Evolutionary conservation across 805 yeast genomes (phyloP), one percentile per base, ranked within the genome.

Genomic region (Candida sphagnicola): DNA sequence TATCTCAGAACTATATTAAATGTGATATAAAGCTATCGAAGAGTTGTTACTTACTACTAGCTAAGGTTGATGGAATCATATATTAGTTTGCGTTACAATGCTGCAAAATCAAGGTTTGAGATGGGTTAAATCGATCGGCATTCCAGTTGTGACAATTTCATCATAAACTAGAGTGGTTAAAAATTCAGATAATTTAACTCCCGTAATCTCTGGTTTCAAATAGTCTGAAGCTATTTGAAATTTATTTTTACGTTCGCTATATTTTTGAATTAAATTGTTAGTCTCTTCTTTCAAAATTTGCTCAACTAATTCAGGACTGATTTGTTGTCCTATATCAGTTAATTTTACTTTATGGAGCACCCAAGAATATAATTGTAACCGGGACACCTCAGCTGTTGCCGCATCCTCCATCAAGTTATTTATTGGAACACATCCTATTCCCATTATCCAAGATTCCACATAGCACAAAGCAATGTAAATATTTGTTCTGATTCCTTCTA

Each of bases 401-500:
- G 56, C 54, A 39, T 51, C 56, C 41, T 50, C 56, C 56, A 51
- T 51, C 17, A 51, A 39, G 35, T 47, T 41, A 36, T 48, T 51
- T 34, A 51, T 51, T 10, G 54, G 54, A 18, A 51, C 54, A 33
- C 56, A 51, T 5, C 54, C 54, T 19, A 42, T 15, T 13, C 54
- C 56, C 19, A 53, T 45, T 33, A 48, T 25, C 54, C 56, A 51
- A 13, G 48, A 37, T 42, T 50, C 56, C 28, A 51, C 45, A 39
- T 51, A 51, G 38, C 46, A 39, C 8, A 51, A 41, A 10, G 54
- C 56, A 37, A 50, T 48, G 38, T 43, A 48, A n/a, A 51, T 29
- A 40, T 51, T 51, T 29, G 45, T 43, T 21, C 53, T 40, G 33
- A 51, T 50, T 8, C 56, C 56, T 16, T 35, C 32, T 13, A 39